Evolutionary conservation across 1,284 basidiomycete species (phyloP).

Genomic region (Ganoderma resinaceum): DNA sequence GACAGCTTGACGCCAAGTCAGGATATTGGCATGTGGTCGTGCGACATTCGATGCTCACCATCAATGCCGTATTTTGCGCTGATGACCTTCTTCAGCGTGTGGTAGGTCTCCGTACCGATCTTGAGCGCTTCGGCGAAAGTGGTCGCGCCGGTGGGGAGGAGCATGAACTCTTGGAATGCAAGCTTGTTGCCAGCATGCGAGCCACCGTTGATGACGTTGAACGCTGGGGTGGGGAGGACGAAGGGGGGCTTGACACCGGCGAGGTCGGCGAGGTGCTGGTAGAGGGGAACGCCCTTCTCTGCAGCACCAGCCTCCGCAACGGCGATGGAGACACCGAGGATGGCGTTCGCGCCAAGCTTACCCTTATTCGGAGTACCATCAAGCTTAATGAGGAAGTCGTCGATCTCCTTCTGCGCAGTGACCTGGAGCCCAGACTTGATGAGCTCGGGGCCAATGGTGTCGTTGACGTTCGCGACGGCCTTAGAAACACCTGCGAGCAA

Average conservation of each 20-base stretch:
- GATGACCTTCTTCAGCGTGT: constrained; percentile 99
- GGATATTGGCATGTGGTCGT: background rate
- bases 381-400: constrained; percentile 98
- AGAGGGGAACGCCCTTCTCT: constrained; percentile 94
- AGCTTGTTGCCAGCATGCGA: constrained; percentile 99
- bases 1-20: constrained; percentile 67
- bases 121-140: constrained; percentile 98
- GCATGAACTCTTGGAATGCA: constrained; percentile 99
- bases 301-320: constrained; percentile 93
- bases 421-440: constrained; percentile 89
- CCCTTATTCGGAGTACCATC: constrained; percentile 99
- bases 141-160: constrained; percentile 92
- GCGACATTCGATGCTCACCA: constrained; percentile 54
- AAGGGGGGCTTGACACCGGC: constrained; percentile 95
- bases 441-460: constrained; percentile 88
- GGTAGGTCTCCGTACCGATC: constrained; percentile 98
- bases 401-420: constrained; percentile 95
- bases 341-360: constrained; percentile 99
- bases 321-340: constrained; percentile 98
- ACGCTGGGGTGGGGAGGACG: constrained; percentile 89
- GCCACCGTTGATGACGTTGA: constrained; percentile 99
- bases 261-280: constrained; percentile 96
- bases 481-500: constrained; percentile 80
- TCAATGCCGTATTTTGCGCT: constrained; percentile 99
- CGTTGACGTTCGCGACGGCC: constrained; percentile 96